phyloP scores from a whole-genome alignment of 176 grass and related monocot species.

The Oryza punctata region DNA sequence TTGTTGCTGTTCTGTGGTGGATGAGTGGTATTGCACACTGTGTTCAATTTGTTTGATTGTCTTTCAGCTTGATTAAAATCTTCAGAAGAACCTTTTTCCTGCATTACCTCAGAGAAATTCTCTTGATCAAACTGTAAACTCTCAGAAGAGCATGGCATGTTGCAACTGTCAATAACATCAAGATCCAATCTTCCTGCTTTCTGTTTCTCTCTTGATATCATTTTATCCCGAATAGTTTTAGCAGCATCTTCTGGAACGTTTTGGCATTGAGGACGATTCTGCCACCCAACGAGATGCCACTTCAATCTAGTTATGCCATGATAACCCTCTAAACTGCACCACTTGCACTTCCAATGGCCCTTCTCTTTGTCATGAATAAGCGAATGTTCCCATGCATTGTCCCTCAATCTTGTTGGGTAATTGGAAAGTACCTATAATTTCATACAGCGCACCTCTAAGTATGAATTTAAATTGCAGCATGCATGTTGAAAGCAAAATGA shows the following conservation, averaged over 20 bases:
- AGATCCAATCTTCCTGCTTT: slow-evolving; percentile 28
- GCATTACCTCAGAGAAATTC: slow-evolving; percentile 14
- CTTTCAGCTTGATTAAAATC: slow-evolving; percentile 32
- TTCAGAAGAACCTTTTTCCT: slow-evolving; percentile 21
- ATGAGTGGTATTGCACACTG: slow-evolving; percentile 28
- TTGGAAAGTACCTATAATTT: slow-evolving; percentile 28
- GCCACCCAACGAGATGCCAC: slow-evolving; percentile 54
- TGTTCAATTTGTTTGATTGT: slow-evolving; percentile 30
- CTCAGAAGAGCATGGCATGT: slow-evolving; percentile 24
- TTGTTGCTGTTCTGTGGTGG: slow-evolving; percentile 7
- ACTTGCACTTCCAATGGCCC: slow-evolving; percentile 52
- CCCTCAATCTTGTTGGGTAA: slow-evolving; percentile 19
- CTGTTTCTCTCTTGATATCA: slow-evolving; percentile 42
- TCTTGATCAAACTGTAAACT: slow-evolving; percentile 41
- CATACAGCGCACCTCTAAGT: slow-evolving; percentile 10
- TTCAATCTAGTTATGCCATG: slow-evolving; percentile 50
- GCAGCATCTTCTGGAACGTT: slow-evolving; percentile 40
- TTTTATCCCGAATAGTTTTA: slow-evolving; percentile 36
- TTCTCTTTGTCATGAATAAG: slow-evolving; percentile 47
- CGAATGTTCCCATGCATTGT: slow-evolving; percentile 50
- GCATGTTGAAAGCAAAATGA: slow-evolving; percentile 1
- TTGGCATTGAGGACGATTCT: slow-evolving; percentile 20
- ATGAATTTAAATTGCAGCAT: slow-evolving; percentile 25
- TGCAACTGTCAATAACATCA: slow-evolving; percentile 16
- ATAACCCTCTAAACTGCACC: slow-evolving; percentile 47